Evolutionary conservation across 23 red algal genomes (phyloP), one percentile per base, ranked within the genome.

Genomic region (Gracilaria vermiculophylla): DNA sequence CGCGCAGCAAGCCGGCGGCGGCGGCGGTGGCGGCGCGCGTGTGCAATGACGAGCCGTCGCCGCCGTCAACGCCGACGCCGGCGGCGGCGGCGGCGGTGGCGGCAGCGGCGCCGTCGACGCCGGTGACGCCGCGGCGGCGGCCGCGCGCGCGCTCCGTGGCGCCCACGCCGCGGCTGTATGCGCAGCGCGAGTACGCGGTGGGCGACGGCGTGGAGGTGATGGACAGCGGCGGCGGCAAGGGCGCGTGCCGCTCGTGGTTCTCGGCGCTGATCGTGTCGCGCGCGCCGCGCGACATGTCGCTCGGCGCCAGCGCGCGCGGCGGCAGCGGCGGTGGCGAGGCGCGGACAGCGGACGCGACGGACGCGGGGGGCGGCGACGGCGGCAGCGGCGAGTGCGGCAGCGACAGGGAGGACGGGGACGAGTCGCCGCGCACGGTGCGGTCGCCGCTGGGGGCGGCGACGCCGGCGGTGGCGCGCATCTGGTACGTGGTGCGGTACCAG

Each of bases 131-230:
- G 16, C 10, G 5, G 36, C 66, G 50, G 13, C 84, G 44, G 12
- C 66, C 62, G 24, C 67, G 84, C 34, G 50, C 72, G 69, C 42
- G 84, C 15, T 42, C 53, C 23, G n/a, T 78, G 21, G 62, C 90
- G 49, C 78, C 79, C 14, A 93, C 90, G 20, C 90, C 90, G 51
- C 25, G 90, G 32, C 8, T 93, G 19, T 53, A 33, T 10, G 33
- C 67, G 25, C 90, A 93, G 80, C 28, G 60, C 6, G 90, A 85
- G 36, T 93, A 93, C 34, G 35, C 17, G 14, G 37, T 64, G 47
- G 90, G 90, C 24, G 90, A 93, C 33, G 27, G 55, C 3, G 73
- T 93, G 21, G 90, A 93, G 60, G 90, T 93, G 66, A 66, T 93
- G 31, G 90, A 93, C 39, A 67, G 33, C 16, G 90, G 86, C 39